Evolutionary conservation across 306 rosid genomes (phyloP).

Genomic region (Begonia loranthoides): DNA sequence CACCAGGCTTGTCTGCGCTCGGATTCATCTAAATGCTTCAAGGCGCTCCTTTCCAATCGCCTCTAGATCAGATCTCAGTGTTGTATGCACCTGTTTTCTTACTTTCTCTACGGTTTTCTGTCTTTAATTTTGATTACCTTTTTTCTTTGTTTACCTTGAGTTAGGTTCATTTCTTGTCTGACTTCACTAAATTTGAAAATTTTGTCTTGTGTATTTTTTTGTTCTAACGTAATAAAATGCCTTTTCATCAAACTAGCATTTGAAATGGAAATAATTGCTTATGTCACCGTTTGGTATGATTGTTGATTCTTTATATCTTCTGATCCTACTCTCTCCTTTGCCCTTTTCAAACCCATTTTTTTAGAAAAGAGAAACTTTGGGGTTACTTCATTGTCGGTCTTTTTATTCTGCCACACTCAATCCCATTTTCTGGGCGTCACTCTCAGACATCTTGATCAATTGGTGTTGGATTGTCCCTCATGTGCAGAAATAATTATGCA

Average conservation of each 20-base stretch:
- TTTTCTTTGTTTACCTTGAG: neutral
- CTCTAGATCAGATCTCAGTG: constrained; percentile 68
- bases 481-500: constrained; percentile 1
- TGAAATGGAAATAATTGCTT: too few relatives aligned
- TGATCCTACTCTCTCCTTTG: too few relatives aligned
- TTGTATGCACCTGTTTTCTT: constrained; percentile 21
- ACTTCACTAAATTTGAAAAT: neutral
- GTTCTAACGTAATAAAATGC: too few relatives aligned
- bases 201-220: too few relatives aligned
- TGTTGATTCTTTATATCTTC: too few relatives aligned
- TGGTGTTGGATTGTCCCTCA: constrained; percentile 3
- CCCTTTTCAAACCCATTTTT: too few relatives aligned
- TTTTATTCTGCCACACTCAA: constrained; percentile 2
- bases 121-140: neutral
- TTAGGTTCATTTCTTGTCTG: neutral
- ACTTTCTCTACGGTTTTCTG: neutral
- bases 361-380: too few relatives aligned
- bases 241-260: too few relatives aligned
- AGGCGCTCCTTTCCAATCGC: constrained; percentile 64
- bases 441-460: constrained; percentile 1
- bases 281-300: too few relatives aligned
- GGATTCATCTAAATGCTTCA: constrained; percentile 68
- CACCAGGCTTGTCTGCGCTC: constrained; percentile 80
- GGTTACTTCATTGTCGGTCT: neutral
- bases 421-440: neutral